Evolutionary conservation across 768 basidiomycete genomes (phyloP).

Genomic region (Tulasnella sp.): DNA sequence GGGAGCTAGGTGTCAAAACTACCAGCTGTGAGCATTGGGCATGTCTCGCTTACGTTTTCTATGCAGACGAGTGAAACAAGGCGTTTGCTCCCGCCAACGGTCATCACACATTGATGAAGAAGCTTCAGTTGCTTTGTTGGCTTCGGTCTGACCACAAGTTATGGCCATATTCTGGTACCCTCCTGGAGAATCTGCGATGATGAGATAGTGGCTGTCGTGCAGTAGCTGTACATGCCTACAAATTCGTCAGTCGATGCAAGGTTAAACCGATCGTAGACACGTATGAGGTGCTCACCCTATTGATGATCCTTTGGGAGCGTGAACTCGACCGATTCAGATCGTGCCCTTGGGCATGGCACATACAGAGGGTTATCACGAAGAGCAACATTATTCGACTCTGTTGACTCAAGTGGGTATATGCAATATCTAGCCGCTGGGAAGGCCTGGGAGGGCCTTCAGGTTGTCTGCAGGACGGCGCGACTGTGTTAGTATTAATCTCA

Average conservation of each 20-base stretch:
- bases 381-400: constrained; percentile 30
- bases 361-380: constrained; percentile 29
- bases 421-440: constrained; percentile 25
- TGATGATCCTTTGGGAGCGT: constrained; percentile 23
- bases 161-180: constrained; percentile 17
- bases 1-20: neutral
- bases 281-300: constrained; percentile 29
- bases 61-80: constrained; percentile 30
- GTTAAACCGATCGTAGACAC: neutral
- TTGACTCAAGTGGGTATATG: constrained; percentile 28
- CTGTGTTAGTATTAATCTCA: too few species aligned
- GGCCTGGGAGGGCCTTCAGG: too few species aligned
- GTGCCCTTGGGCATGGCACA: constrained; percentile 27
- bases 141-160: constrained; percentile 10
- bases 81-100: constrained; percentile 44
- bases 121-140: constrained; percentile 30
- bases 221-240: constrained; percentile 36
- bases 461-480: too few species aligned
- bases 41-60: neutral
- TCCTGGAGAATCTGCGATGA: constrained; percentile 32
- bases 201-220: constrained; percentile 30
- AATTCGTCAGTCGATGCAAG: too few species aligned
- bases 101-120: constrained; percentile 37
- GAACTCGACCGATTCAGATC: constrained; percentile 8
- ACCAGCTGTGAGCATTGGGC: neutral